These are phyloP conservation scores for Colletotrichum endophyticum DNA, from an alignment of 2,329 filamentous ascomycete genomes.

Conservation along the genomic window DNA sequence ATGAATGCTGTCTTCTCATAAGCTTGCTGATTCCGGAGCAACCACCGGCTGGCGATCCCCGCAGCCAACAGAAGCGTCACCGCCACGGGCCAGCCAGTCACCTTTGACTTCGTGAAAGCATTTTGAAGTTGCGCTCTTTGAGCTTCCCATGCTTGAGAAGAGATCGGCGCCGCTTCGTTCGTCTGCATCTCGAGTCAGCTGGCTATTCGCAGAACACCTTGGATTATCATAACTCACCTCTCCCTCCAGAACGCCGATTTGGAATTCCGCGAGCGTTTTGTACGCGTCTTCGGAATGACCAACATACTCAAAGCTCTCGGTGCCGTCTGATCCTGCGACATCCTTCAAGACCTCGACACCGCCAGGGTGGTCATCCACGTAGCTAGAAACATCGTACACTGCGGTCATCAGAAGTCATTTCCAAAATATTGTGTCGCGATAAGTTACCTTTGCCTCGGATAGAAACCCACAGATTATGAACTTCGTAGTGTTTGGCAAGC, in stretches of 20 bases:
- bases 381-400: background rate
- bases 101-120: too few species aligned
- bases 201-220: too few species aligned
- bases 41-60: background rate
- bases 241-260: background rate
- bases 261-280: background rate
- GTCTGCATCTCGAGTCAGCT: background rate
- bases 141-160: background rate
- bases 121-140: background rate
- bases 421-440: background rate
- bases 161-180: background rate
- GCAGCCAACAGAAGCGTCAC: background rate
- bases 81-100: background rate
- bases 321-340: background rate
- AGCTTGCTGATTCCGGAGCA: background rate
- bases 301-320: conserved; percentile 12
- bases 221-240: background rate
- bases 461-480: background rate
- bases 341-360: conserved; percentile 1
- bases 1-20: background rate
- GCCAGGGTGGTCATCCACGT: background rate
- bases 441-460: background rate
- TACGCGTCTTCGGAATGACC: background rate
- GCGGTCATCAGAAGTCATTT: background rate
- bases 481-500: background rate